These are phyloP conservation scores for Decorospora gaudefroyi DNA, from an alignment of 2,329 filamentous ascomycete genomes.

Conservation along the genomic window DNA sequence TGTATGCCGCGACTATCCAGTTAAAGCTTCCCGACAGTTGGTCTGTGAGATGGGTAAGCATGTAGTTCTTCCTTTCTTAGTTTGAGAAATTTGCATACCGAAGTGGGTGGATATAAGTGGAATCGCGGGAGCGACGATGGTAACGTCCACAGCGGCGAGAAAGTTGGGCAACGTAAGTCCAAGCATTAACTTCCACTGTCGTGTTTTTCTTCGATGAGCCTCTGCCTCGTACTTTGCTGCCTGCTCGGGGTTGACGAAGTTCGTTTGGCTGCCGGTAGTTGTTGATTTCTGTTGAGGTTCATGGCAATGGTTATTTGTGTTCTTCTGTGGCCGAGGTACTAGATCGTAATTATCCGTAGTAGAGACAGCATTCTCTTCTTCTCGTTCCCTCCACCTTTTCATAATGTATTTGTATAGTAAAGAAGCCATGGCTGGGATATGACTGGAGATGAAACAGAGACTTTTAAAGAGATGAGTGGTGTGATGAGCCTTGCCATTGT, in stretches of 20 bases:
- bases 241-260: conserved; percentile 19
- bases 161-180: conserved; percentile 65
- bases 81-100: conserved; percentile 47
- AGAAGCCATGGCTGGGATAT: conserved; percentile 30
- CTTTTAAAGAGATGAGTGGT: background rate
- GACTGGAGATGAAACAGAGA: background rate
- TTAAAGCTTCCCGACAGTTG: conserved; percentile 59
- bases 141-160: conserved; percentile 66
- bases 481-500: background rate
- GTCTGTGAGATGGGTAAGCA: conserved; percentile 35
- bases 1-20: conserved; percentile 72
- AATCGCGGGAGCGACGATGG: conserved; percentile 64
- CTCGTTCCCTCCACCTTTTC: conserved; percentile 27
- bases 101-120: conserved; percentile 69
- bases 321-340: conserved; percentile 21
- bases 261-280: conserved; percentile 8
- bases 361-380: conserved; percentile 26
- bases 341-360: conserved; percentile 34
- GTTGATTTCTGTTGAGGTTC: background rate
- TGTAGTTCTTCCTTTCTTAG: background rate
- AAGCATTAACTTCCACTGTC: conserved; percentile 64
- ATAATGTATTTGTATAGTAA: conserved; percentile 35
- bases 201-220: conserved; percentile 36
- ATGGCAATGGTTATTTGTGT: background rate
- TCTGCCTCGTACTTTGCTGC: conserved; percentile 18